These are phyloP conservation scores for Geotrichum siamense DNA, from an alignment of 1,139 yeast species.

Conservation along the genomic window DNA sequence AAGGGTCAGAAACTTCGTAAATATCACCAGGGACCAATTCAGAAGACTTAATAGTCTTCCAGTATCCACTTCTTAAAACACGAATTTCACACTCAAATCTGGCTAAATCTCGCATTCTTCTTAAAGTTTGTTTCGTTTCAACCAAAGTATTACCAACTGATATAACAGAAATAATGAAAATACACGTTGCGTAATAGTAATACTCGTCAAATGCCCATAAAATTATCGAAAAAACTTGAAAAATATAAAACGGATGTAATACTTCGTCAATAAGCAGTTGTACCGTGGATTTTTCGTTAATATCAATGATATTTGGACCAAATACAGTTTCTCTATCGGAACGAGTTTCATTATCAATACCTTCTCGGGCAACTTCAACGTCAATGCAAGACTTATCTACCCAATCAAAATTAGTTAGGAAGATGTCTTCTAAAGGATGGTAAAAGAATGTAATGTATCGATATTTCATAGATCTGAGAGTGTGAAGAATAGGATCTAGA, in stretches of 20 bases:
- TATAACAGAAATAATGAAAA: slow-evolving; percentile 72
- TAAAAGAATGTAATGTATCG: slow-evolving; percentile 78
- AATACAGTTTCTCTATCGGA: slow-evolving; percentile 68
- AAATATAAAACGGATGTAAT: slow-evolving; percentile 88
- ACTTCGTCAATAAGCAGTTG: slow-evolving; percentile 78
- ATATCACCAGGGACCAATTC: slow-evolving; percentile 95
- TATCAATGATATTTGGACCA: slow-evolving; percentile 67
- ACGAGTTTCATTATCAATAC: slow-evolving; percentile 61
- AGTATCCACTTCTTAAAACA: slow-evolving; percentile 86
- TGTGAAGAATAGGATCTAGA: slow-evolving; percentile 61
- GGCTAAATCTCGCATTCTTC: slow-evolving; percentile 66
- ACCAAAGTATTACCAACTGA: slow-evolving; percentile 73
- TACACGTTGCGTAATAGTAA: slow-evolving; percentile 88
- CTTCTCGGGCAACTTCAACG: slow-evolving; percentile 51
- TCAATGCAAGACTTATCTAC: slow-evolving; percentile 67
- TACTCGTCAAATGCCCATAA: slow-evolving; percentile 91
- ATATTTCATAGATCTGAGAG: slow-evolving; percentile 63
- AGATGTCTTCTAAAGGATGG: slow-evolving; percentile 80
- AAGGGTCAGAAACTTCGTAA: slow-evolving; percentile 84
- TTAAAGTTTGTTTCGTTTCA: slow-evolving; percentile 74
- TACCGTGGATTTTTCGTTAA: slow-evolving; percentile 61
- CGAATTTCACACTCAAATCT: slow-evolving; percentile 71
- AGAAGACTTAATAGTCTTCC: slow-evolving; percentile 76
- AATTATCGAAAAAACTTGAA: slow-evolving; percentile 84
- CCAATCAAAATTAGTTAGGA: slow-evolving; percentile 82